Percentiles rank a stretch among this genome's conserved stretches.
Evolutionary conservation across 352 stramenopile genomes (phyloP).

Genomic region (Phytophthora cactorum): DNA sequence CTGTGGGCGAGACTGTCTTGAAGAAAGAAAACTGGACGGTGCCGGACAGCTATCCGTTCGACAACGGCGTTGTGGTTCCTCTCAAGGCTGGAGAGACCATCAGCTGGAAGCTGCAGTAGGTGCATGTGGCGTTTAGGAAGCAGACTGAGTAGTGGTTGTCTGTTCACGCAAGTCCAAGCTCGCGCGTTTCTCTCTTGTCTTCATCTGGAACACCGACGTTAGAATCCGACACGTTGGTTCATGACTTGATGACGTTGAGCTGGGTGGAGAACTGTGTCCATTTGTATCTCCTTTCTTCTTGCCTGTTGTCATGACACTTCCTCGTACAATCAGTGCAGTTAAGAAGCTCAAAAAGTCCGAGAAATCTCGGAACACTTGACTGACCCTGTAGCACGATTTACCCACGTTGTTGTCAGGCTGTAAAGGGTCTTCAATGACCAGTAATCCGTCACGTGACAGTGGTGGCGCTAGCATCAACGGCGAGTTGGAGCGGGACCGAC

Average conservation of each 20-base stretch:
- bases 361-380: constrained; percentile 83
- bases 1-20: constrained; percentile 81
- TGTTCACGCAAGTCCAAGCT: constrained; percentile 47
- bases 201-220: constrained; percentile 72
- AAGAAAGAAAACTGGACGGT: constrained; percentile 92
- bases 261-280: constrained; percentile 5
- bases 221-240: constrained; percentile 60
- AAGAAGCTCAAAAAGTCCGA: constrained; percentile 86
- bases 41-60: constrained; percentile 92
- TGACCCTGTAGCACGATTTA: constrained; percentile 86
- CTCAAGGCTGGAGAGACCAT: constrained; percentile 94
- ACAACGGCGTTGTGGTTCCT: constrained; percentile 86
- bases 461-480: constrained; percentile 21
- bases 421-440: constrained; percentile 82
- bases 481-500: constrained; percentile 29
- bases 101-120: constrained; percentile 79
- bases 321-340: constrained; percentile 81
- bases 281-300: constrained; percentile 39
- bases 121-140: constrained; percentile 9
- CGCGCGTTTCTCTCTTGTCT: constrained; percentile 53
- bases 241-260: constrained; percentile 14
- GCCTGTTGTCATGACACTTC: constrained; percentile 69
- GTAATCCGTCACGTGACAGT: constrained; percentile 43
- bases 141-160: constrained; percentile 18
- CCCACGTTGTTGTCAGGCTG: constrained; percentile 81